Evolutionary conservation across 306 rosid species (phyloP).

Genomic region (Lathyrus aphaca): DNA sequence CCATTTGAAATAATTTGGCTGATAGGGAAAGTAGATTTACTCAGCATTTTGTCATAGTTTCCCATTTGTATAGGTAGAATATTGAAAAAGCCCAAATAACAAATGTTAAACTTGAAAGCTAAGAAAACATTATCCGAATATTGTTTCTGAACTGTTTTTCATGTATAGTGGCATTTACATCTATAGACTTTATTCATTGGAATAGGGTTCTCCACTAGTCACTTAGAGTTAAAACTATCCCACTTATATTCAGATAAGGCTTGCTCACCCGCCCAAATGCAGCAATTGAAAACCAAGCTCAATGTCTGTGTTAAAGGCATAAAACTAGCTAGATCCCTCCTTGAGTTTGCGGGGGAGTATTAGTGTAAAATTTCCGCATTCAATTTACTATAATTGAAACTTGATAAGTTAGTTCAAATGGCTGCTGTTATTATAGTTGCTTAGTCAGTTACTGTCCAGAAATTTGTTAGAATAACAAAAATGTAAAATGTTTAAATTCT

Average conservation of each 20-base stretch:
- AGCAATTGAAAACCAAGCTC: not conserved
- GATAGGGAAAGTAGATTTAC: conserved; percentile 4
- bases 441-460: not conserved
- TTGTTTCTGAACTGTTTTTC: not conserved
- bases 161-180: not conserved
- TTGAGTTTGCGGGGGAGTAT: not conserved
- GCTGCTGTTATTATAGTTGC: not conserved
- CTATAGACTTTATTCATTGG: not conserved
- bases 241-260: not conserved
- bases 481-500: not conserved
- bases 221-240: not conserved
- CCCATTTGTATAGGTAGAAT: conserved; percentile 14
- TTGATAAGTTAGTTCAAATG: conserved; percentile 3
- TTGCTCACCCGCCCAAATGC: not conserved
- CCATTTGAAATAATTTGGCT: conserved; percentile 23
- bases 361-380: not conserved
- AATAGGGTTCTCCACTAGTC: not conserved
- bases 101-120: conserved; percentile 14
- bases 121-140: not conserved
- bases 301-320: not conserved
- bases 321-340: not conserved
- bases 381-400: not conserved
- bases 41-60: conserved; percentile 17
- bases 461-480: not conserved
- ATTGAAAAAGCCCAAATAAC: conserved; percentile 4